Conservation (phyloP, 1,284 basidiomycete species). For the Trichosporon inkin region DNA sequence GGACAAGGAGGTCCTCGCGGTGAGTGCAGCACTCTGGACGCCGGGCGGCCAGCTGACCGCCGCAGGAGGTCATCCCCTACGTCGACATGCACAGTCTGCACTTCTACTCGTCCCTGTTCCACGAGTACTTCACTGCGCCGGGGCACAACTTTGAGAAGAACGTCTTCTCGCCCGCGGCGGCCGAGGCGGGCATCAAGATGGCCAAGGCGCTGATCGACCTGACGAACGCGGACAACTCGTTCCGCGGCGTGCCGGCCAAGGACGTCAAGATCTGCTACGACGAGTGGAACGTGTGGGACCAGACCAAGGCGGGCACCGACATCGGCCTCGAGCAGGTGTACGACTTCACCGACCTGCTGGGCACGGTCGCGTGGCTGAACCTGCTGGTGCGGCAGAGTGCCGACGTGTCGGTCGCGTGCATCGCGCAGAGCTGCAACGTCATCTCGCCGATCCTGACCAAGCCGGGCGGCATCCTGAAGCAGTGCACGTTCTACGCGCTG, state of each 20-base stretch:
- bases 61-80: slow-evolving; percentile 35
- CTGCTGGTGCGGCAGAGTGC: slow-evolving; percentile 61
- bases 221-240: slow-evolving; percentile 39
- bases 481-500: slow-evolving; percentile 33
- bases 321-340: slow-evolving; percentile 61
- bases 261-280: slow-evolving; percentile 56
- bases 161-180: slow-evolving; percentile 51
- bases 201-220: slow-evolving; percentile 51
- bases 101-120: slow-evolving; percentile 24
- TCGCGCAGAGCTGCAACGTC: slow-evolving; percentile 56
- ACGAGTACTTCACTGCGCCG: slow-evolving; percentile 31
- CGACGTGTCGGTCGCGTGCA: slow-evolving; percentile 60
- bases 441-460: slow-evolving; percentile 35
- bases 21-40: neutral
- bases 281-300: slow-evolving; percentile 44
- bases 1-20: slow-evolving; percentile 39
- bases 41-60: neutral
- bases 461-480: slow-evolving; percentile 27
- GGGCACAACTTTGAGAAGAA: slow-evolving; percentile 51
- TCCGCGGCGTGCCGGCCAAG: slow-evolving; percentile 26
- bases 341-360: slow-evolving; percentile 61
- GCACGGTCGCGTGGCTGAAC: slow-evolving; percentile 61
- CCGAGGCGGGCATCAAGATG: slow-evolving; percentile 50
- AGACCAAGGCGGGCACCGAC: slow-evolving; percentile 49
- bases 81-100: slow-evolving; percentile 47